Conservation (phyloP, 1,139 yeast species). For the Starmera stellimalicola region DNA sequence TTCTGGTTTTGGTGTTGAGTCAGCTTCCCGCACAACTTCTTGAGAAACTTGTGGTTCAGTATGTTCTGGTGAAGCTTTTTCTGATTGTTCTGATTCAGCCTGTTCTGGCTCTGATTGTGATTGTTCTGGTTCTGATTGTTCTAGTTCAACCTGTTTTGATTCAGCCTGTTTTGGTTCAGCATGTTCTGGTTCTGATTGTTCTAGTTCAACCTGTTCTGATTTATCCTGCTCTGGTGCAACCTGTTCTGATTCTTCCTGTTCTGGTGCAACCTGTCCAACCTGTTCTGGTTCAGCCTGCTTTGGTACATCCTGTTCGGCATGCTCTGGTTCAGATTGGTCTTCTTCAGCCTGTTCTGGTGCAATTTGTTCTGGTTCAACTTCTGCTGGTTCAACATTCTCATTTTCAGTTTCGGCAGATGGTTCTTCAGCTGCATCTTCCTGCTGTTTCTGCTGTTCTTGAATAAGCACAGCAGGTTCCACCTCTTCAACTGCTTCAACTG, state of each 20-base stretch:
- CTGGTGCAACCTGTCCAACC: background rate
- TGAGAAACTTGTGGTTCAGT: background rate
- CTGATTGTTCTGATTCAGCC: too few relatives aligned
- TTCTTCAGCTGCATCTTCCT: slow-evolving; percentile 1
- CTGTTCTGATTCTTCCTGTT: background rate
- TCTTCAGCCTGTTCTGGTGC: background rate
- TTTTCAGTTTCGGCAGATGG: background rate
- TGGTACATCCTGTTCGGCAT: background rate
- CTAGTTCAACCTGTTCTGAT: background rate
- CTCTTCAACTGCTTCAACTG: background rate
- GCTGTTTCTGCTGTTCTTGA: too few relatives aligned
- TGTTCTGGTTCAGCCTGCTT: background rate
- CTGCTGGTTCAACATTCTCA: background rate
- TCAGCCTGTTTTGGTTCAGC: too few relatives aligned
- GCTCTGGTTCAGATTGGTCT: background rate
- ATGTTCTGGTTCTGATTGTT: background rate
- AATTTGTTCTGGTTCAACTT: background rate
- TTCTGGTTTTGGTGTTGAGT: background rate
- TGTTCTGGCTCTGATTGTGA: too few relatives aligned
- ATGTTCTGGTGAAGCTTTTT: too few relatives aligned
- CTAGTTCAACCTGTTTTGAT: too few relatives aligned
- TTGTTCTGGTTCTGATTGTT: too few relatives aligned
- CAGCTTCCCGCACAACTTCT: background rate
- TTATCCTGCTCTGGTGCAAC: background rate
- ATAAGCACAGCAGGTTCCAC: background rate